phyloP scores from a whole-genome alignment of 2,329 filamentous ascomycete species.

The Waltergamsia citrina region DNA sequence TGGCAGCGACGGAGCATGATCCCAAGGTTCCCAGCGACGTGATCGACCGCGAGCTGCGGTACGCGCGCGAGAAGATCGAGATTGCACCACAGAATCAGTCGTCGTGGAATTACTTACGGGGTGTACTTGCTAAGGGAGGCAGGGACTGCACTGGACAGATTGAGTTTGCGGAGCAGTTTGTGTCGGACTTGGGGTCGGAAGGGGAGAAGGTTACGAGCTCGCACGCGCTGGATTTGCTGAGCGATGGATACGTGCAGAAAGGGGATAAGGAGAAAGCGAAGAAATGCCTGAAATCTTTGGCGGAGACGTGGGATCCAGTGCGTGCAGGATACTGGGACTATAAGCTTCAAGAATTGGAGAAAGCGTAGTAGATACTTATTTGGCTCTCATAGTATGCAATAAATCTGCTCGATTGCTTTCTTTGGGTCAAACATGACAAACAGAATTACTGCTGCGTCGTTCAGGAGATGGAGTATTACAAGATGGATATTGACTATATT shows the following conservation, averaged over 20 bases:
- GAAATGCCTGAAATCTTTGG: conserved; percentile 62
- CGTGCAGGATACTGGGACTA: conserved; percentile 88
- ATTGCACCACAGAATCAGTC: conserved; percentile 89
- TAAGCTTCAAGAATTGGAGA: conserved; percentile 16
- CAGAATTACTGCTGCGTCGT: too few relatives aligned
- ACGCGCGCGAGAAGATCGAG: conserved; percentile 62
- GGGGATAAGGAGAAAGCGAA: conserved; percentile 53
- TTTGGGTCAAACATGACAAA: too few relatives aligned
- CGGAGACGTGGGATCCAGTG: conserved; percentile 83
- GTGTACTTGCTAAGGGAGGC: conserved; percentile 60
- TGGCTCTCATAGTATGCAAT: too few relatives aligned
- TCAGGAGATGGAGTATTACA: too few relatives aligned
- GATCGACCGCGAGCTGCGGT: conserved; percentile 66
- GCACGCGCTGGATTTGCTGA: conserved; percentile 62
- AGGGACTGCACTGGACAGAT: conserved; percentile 34
- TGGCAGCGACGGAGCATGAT: conserved; percentile 41
- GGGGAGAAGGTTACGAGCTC: conserved; percentile 43
- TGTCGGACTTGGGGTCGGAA: conserved; percentile 33
- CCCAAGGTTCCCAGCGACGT: conserved; percentile 49
- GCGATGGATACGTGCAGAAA: conserved; percentile 53
- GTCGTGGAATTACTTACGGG: conserved; percentile 85
- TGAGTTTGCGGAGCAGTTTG: conserved; percentile 41
- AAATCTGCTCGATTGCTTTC: too few relatives aligned
- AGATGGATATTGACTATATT: too few relatives aligned
- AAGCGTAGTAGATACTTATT: neutral